Percentiles rank a stretch among this genome's conserved stretches.
Evolutionary conservation across 2,329 filamentous ascomycete species (phyloP).

Genomic region (Penicillium sp.): DNA sequence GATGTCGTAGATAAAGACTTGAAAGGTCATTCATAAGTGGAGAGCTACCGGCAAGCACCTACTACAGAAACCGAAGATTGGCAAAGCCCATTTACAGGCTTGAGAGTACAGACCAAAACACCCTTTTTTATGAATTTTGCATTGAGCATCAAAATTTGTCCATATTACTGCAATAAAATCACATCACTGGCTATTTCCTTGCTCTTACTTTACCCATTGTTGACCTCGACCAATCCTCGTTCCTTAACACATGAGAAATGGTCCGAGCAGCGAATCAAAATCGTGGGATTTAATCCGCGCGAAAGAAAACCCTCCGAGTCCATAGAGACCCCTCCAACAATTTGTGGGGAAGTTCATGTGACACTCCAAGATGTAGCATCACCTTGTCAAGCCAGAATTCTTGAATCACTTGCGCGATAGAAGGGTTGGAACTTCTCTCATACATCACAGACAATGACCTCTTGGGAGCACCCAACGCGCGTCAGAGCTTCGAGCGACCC

Average conservation of each 20-base stretch:
- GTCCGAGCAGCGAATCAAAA: constrained; percentile 19
- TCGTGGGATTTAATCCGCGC: constrained; percentile 5
- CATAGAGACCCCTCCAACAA: constrained; percentile 10
- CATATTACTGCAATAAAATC: neutral
- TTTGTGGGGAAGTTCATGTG: constrained; percentile 9
- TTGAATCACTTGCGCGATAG: neutral
- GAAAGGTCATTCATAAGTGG: constrained; percentile 19
- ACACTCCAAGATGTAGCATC: constrained; percentile 1
- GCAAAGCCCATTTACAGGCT: neutral
- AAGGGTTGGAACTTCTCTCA: neutral
- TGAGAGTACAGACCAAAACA: neutral
- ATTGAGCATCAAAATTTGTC: neutral
- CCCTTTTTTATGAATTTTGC: too few relatives aligned
- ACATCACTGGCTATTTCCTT: neutral
- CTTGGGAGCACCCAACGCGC: neutral
- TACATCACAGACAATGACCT: constrained; percentile 10
- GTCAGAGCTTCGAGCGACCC: constrained; percentile 23
- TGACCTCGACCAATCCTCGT: neutral
- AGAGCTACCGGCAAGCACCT: neutral
- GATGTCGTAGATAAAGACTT: constrained; percentile 49
- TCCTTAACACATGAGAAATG: constrained; percentile 5
- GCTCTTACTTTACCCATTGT: neutral
- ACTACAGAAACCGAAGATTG: neutral
- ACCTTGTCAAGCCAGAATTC: neutral
- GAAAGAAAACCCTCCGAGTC: constrained; percentile 22